Base-by-base conservation (phyloP, 768 basidiomycete genomes). In the Podaxis sp. region DNA sequence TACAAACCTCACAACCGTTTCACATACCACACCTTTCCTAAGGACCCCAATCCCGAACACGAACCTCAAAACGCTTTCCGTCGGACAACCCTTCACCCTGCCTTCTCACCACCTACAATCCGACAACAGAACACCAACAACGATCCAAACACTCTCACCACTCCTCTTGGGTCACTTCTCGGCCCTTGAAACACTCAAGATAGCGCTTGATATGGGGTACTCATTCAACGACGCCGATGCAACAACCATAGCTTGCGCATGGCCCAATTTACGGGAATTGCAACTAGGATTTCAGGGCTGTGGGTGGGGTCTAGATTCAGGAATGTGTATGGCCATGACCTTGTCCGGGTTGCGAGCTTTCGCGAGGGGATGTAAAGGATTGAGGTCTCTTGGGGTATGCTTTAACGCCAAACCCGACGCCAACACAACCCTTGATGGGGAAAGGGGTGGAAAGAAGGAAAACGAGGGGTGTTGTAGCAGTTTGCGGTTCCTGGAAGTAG, bases 401-500 rank as follows among this genome's bases (percentile, higher is more conserved):
- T 37, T 60, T 6, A 51, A 40, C n/a, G 48, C 44, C 30, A 33
- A 15, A n/a, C 11, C 56, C 10, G 26, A 37, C 13, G 1, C 4
- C 30, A 1, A 3, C 7, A 22, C 13, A 24, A 2, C 12, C 1
- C 15, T 36, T 22, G 48, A 49, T 11, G 10, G 10, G 22, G 33
- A 2, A 4, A 7, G 1, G 15, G 30, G 12, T 24, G 30, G 12
- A 46, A 20, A 58, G 36, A 22, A 12, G 30, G 28, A 33, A 13
- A 48, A 7, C 30, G 38, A 24, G 28, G 24, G n/a, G 22, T 12
- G 8, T n/a, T 44, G 59, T 40, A 20, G n/a, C n/a, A 62, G 53
- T 54, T 20, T 62, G 22, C 52, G 53, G 12, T 8, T 48, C n/a
- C 24, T 62, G 44, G 30, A 55, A n/a, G 52, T 55, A 53, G 53